Conservation (phyloP, 176 grass and related monocot species). For the Stipa capillata region DNA sequence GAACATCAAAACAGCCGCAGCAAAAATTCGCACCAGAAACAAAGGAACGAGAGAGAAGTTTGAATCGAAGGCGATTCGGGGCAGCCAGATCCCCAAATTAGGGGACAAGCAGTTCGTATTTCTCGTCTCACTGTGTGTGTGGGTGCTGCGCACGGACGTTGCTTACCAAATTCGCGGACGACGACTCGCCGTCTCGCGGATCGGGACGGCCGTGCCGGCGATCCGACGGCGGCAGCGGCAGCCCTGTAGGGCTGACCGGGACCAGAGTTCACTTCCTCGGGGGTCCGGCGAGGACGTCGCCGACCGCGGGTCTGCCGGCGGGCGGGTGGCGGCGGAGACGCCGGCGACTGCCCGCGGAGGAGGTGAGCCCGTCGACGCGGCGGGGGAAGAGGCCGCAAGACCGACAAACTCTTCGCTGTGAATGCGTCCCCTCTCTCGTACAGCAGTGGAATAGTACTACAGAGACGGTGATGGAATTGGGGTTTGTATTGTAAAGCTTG, state of each 20-base stretch:
- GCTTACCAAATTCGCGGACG: neutral
- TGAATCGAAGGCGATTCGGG: neutral
- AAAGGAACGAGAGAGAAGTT: neutral
- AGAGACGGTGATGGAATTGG: conserved; percentile 1
- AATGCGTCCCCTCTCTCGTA: neutral
- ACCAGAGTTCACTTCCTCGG: neutral
- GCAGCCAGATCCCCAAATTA: neutral
- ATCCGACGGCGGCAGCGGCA: conserved; percentile 3
- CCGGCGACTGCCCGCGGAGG: too few relatives aligned
- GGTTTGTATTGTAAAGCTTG: neutral
- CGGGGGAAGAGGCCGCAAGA: too few relatives aligned
- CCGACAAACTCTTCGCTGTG: neutral
- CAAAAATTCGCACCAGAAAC: neutral
- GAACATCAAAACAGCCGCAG: neutral
- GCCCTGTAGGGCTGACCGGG: neutral
- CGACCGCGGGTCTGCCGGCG: neutral
- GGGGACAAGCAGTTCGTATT: neutral
- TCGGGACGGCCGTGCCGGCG: neutral
- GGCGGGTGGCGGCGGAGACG: neutral
- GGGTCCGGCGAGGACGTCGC: neutral
- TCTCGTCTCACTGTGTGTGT: neutral
- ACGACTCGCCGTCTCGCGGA: neutral
- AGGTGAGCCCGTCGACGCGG: neutral
- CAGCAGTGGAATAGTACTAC: neutral
- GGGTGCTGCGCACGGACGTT: neutral